phyloP scores from a whole-genome alignment of 1,139 yeast species.

The Blastobotrys buckinghamii region DNA sequence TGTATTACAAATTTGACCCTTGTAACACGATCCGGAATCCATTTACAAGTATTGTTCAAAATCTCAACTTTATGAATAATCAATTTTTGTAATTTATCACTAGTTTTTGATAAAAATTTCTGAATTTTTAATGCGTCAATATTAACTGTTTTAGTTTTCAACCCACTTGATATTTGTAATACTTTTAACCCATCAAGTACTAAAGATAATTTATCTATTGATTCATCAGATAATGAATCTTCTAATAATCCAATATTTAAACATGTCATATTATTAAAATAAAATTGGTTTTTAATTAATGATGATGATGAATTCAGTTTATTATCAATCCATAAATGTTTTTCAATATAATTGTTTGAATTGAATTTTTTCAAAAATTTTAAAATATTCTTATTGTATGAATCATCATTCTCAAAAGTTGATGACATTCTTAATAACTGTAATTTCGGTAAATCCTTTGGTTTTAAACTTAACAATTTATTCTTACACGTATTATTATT shows the following conservation, averaged over 20 bases:
- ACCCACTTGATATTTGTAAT: constrained; percentile 8
- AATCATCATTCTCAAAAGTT: background rate
- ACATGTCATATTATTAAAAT: background rate
- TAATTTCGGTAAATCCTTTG: constrained; percentile 13
- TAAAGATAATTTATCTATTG: background rate
- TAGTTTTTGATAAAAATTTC: background rate
- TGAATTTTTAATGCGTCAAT: constrained; percentile 6
- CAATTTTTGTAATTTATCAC: background rate
- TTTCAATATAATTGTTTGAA: constrained; percentile 7
- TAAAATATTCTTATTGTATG: constrained; percentile 3
- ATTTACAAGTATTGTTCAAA: constrained; percentile 5
- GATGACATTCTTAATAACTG: constrained; percentile 11
- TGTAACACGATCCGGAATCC: constrained; percentile 8
- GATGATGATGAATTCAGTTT: too few relatives aligned
- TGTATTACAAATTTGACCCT: background rate
- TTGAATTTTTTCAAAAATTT: constrained; percentile 10
- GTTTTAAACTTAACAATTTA: constrained; percentile 1
- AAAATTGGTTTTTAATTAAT: background rate
- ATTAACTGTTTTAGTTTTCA: background rate
- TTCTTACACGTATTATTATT: background rate
- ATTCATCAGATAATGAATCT: background rate
- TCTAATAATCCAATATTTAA: background rate
- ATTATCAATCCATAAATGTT: constrained; percentile 13
- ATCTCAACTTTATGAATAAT: constrained; percentile 10
- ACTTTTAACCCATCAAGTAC: constrained; percentile 3